Evolutionary conservation across 2,329 filamentous ascomycete genomes (phyloP).

Genomic region (Penicillium sp.): DNA sequence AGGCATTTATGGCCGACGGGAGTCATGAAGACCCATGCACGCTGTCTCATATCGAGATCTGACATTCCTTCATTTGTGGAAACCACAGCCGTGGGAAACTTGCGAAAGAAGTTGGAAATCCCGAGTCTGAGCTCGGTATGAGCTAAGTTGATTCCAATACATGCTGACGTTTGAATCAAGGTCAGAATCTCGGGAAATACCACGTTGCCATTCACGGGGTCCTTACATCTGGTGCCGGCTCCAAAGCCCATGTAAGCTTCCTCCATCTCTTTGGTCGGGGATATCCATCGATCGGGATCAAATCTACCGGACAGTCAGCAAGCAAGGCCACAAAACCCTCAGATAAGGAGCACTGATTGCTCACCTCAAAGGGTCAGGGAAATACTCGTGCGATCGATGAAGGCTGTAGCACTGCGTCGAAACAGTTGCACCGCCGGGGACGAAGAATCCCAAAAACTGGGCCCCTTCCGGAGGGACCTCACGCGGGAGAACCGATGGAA

Average conservation of each 20-base stretch:
- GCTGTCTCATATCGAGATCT: neutral
- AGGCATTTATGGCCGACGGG: neutral
- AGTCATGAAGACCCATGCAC: neutral
- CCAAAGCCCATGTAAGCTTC: slow-evolving; percentile 4
- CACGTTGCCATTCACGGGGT: no score
- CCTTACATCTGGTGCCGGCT: neutral
- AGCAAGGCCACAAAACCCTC: neutral
- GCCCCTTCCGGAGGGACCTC: neutral
- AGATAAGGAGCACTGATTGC: neutral
- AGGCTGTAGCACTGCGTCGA: neutral
- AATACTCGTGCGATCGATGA: neutral
- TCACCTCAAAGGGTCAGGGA: neutral
- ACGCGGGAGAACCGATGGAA: neutral
- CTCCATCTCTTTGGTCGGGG: slow-evolving; percentile 3
- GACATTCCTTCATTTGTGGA: neutral
- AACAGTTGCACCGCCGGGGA: neutral
- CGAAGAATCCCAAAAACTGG: neutral
- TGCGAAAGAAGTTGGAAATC: neutral
- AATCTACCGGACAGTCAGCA: neutral
- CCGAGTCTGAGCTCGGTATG: neutral
- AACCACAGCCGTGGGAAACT: neutral
- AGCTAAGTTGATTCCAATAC: neutral
- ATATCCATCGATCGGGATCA: slow-evolving; percentile 1
- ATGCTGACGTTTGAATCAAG: neutral
- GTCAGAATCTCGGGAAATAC: no score